phyloP scores from a whole-genome alignment of 352 stramenopile species.

The Pythium graminicola region DNA sequence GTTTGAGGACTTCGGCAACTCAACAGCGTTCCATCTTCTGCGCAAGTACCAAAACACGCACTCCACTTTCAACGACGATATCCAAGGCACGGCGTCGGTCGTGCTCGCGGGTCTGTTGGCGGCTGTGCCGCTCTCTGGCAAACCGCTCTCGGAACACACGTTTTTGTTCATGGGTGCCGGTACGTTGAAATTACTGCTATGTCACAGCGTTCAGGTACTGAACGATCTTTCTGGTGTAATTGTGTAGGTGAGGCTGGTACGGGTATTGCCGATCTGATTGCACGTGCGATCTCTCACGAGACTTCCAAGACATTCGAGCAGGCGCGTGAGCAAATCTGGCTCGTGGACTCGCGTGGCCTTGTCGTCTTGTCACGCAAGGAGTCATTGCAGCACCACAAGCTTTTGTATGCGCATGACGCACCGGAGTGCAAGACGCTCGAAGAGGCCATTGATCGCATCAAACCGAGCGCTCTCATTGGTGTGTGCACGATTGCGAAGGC shows the following conservation, averaged over 20 bases:
- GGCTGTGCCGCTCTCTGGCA: conserved; percentile 63
- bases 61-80: conserved; percentile 96
- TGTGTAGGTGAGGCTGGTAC: conserved; percentile 77
- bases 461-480: conserved; percentile 94
- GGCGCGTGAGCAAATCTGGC: conserved; percentile 87
- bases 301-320: conserved; percentile 80
- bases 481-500: conserved; percentile 88
- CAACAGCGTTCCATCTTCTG: conserved; percentile 78
- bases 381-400: conserved; percentile 87
- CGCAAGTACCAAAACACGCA: conserved; percentile 82
- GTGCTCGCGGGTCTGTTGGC: conserved; percentile 75
- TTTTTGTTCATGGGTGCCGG: conserved; percentile 94
- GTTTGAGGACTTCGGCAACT: conserved; percentile 88
- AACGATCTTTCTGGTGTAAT: not conserved
- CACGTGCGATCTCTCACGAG: conserved; percentile 86
- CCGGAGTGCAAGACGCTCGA: conserved; percentile 55
- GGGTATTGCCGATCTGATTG: conserved; percentile 92
- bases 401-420: conserved; percentile 82
- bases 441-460: conserved; percentile 75
- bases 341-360: conserved; percentile 90
- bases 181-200: not conserved
- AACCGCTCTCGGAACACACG: conserved; percentile 86
- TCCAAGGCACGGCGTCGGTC: conserved; percentile 87
- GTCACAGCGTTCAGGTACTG: too few species aligned
- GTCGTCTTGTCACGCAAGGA: conserved; percentile 63